phyloP scores from a whole-genome alignment of 2,329 filamentous ascomycete species.

The Ophiostoma sp. region DNA sequence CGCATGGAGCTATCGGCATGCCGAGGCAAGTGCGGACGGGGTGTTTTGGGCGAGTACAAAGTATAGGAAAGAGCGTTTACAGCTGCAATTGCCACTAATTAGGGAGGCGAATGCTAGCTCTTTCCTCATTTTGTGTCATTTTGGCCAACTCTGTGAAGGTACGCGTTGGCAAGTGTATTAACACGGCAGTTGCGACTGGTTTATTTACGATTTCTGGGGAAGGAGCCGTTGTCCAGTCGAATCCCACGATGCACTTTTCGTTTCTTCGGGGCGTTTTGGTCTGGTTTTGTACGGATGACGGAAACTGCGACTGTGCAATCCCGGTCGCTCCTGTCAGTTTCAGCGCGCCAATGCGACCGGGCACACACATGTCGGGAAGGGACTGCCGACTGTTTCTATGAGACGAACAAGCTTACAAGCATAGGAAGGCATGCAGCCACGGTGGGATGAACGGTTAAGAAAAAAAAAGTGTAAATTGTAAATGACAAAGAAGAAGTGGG shows the following conservation, averaged over 20 bases:
- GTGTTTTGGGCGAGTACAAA: conserved; percentile 34
- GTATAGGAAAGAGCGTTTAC: background rate
- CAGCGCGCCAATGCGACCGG: background rate
- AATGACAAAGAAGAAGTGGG: background rate
- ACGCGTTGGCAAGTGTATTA: background rate
- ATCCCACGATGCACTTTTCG: background rate
- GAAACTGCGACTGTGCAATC: background rate
- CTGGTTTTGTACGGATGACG: background rate
- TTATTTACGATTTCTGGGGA: background rate
- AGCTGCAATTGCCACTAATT: conserved; percentile 5
- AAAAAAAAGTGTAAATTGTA: background rate
- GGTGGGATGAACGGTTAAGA: background rate
- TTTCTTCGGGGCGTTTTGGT: background rate
- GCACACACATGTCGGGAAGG: background rate
- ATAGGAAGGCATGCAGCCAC: background rate
- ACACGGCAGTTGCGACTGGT: background rate
- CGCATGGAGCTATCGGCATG: conserved; percentile 10
- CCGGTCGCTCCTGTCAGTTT: conserved; percentile 8
- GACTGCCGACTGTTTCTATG: background rate
- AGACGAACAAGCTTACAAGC: background rate
- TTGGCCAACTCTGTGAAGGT: background rate
- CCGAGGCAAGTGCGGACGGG: conserved; percentile 19
- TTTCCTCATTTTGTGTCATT: background rate
- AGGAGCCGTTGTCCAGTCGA: background rate
- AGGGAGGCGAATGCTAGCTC: background rate